phyloP scores from a whole-genome alignment of 2,329 filamentous ascomycete genomes.

The Clarireedia sp. region DNA sequence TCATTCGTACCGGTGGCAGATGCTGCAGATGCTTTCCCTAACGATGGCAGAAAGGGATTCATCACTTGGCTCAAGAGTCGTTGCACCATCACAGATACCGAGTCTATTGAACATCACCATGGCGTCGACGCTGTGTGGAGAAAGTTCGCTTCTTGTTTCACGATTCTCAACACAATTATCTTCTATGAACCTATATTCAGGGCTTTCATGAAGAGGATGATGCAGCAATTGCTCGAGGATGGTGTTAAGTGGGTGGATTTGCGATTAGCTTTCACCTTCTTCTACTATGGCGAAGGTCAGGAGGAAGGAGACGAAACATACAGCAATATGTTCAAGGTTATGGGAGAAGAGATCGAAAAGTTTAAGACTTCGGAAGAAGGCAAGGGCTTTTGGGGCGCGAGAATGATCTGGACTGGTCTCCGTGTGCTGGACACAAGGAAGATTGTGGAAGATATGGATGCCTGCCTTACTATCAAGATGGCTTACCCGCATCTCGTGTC shows the following conservation, averaged over 20 bases:
- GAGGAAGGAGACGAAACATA: conserved; percentile 62
- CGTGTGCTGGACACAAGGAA: conserved; percentile 54
- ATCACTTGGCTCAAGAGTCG: conserved; percentile 67
- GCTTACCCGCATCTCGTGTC: conserved; percentile 71
- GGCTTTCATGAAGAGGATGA: conserved; percentile 62
- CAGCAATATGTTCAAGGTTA: conserved; percentile 59
- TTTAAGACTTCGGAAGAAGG: conserved; percentile 69
- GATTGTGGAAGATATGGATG: conserved; percentile 75
- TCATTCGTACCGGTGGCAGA: conserved; percentile 33
- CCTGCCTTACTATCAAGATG: conserved; percentile 76
- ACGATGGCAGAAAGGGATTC: conserved; percentile 64
- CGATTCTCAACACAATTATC: conserved; percentile 64
- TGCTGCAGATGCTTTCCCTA: conserved; percentile 68
- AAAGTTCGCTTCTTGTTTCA: conserved; percentile 71
- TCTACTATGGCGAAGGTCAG: conserved; percentile 57
- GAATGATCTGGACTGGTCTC: conserved; percentile 77
- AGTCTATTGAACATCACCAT: conserved; percentile 72
- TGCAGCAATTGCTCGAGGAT: conserved; percentile 66
- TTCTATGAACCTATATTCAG: conserved; percentile 89
- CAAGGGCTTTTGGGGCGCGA: conserved; percentile 71
- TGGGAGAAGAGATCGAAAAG: conserved; percentile 68
- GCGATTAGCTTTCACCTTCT: conserved; percentile 63
- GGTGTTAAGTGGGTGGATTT: conserved; percentile 82
- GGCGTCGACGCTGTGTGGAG: conserved; percentile 78
- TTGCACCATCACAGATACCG: conserved; percentile 61